Evolutionary conservation across 75 land plant genomes (phyloP).

Genomic region (Azolla pinnata): DNA sequence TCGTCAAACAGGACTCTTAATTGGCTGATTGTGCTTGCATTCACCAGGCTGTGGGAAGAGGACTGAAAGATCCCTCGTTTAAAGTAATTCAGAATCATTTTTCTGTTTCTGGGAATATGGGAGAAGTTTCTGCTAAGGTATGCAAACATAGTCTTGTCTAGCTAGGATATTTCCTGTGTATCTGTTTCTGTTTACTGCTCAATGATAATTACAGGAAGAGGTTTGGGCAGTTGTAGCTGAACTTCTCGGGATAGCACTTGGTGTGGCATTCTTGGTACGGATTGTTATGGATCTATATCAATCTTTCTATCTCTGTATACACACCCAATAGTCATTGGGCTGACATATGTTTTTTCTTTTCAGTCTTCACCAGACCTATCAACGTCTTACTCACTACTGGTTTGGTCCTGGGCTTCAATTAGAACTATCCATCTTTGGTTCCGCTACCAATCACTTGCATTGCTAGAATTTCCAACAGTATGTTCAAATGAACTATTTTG

Average conservation of each 20-base stretch:
- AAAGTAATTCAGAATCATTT: constrained; percentile 99
- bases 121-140: constrained; percentile 97
- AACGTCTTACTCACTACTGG: constrained; percentile 50
- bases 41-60: constrained; percentile 84
- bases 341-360: constrained; percentile 15
- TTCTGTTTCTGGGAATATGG: constrained; percentile 81
- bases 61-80: constrained; percentile 91
- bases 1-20: neutral
- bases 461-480: constrained; percentile 64
- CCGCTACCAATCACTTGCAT: constrained; percentile 70
- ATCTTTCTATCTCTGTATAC: neutral
- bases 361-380: constrained; percentile 63
- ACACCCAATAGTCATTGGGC: neutral
- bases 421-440: constrained; percentile 77
- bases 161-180: neutral
- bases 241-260: constrained; percentile 75
- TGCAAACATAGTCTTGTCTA: neutral
- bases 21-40: neutral
- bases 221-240: constrained; percentile 96
- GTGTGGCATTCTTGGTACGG: constrained; percentile 58
- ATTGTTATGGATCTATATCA: neutral
- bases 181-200: neutral
- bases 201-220: constrained; percentile 62
- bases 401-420: constrained; percentile 48
- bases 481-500: constrained; percentile 5